Evolutionary conservation across 2,329 filamentous ascomycete genomes (phyloP).

Genomic region (Xylaria sp.): DNA sequence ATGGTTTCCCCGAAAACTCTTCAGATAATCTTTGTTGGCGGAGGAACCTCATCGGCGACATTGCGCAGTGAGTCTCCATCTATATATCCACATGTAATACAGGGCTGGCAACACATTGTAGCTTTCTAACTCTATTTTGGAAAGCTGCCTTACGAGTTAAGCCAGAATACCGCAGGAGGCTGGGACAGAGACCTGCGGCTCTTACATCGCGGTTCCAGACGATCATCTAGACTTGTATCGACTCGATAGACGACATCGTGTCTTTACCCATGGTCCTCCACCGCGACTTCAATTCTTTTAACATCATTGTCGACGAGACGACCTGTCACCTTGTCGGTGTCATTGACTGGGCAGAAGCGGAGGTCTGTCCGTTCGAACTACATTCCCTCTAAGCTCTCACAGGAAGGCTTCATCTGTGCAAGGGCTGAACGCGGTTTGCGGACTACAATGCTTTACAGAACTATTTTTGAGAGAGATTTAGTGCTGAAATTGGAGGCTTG

Average conservation of each 20-base stretch:
- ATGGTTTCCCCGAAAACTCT: slow-evolving; percentile 51
- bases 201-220: slow-evolving; percentile 51
- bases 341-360: slow-evolving; percentile 55
- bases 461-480: slow-evolving; percentile 50
- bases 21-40: slow-evolving; percentile 48
- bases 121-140: slow-evolving; percentile 55
- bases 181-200: slow-evolving; percentile 39
- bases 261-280: slow-evolving; percentile 54
- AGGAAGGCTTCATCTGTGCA: slow-evolving; percentile 50
- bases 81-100: slow-evolving; percentile 13
- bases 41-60: slow-evolving; percentile 50
- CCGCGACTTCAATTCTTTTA: slow-evolving; percentile 51
- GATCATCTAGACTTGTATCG: slow-evolving; percentile 47
- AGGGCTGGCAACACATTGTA: slow-evolving; percentile 31
- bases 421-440: slow-evolving; percentile 50
- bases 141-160: slow-evolving; percentile 47
- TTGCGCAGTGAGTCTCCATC: slow-evolving; percentile 42
- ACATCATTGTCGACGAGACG: slow-evolving; percentile 53
- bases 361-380: slow-evolving; percentile 54
- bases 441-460: slow-evolving; percentile 47
- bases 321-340: slow-evolving; percentile 53
- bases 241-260: slow-evolving; percentile 48
- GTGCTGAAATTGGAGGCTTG: slow-evolving; percentile 45
- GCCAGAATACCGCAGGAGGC: slow-evolving; percentile 39
- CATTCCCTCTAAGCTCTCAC: slow-evolving; percentile 49